phyloP scores from a whole-genome alignment of 2,329 filamentous ascomycete genomes.

The Ustulina deusta region DNA sequence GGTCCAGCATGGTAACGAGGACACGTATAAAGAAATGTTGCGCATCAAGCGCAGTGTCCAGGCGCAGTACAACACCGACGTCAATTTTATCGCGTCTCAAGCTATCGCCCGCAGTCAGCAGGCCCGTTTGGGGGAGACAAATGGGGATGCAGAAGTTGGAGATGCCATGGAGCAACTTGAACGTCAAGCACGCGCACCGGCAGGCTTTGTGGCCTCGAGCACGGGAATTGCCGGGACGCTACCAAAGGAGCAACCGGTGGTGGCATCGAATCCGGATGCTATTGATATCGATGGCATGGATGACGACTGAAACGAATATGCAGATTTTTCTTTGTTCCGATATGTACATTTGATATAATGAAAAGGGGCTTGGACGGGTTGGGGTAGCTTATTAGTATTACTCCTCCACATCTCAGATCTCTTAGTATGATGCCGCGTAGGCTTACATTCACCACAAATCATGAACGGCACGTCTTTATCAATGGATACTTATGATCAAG shows the following conservation, averaged over 20 bases:
- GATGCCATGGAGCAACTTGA: constrained; percentile 94
- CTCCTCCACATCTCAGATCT: constrained; percentile 27
- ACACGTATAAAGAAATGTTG: constrained; percentile 99
- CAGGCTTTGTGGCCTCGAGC: constrained; percentile 91
- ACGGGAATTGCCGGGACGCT: constrained; percentile 76
- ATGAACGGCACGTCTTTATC: constrained; percentile 13
- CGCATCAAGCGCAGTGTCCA: constrained; percentile 97
- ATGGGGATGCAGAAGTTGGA: constrained; percentile 63
- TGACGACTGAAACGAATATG: constrained; percentile 58
- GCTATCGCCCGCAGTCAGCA: constrained; percentile 85
- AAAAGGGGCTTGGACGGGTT: constrained; percentile 25
- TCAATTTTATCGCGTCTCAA: constrained; percentile 98
- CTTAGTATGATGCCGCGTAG: constrained; percentile 17
- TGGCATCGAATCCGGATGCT: constrained; percentile 81
- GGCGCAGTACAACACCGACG: constrained; percentile 98
- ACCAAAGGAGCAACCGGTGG: constrained; percentile 55
- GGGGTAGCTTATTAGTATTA: constrained; percentile 35
- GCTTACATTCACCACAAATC: constrained; percentile 16
- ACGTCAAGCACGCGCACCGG: constrained; percentile 85
- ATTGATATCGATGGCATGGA: constrained; percentile 83
- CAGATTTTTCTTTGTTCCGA: constrained; percentile 31
- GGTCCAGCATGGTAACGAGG: constrained; percentile 97
- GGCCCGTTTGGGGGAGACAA: constrained; percentile 57
- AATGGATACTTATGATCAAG: constrained; percentile 2
- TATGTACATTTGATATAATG: constrained; percentile 42